Percentiles rank a stretch among this genome's conserved stretches.
These are phyloP conservation scores for Ogataea trehalophila DNA, from an alignment of 805 yeast species.

Conservation along the genomic window DNA sequence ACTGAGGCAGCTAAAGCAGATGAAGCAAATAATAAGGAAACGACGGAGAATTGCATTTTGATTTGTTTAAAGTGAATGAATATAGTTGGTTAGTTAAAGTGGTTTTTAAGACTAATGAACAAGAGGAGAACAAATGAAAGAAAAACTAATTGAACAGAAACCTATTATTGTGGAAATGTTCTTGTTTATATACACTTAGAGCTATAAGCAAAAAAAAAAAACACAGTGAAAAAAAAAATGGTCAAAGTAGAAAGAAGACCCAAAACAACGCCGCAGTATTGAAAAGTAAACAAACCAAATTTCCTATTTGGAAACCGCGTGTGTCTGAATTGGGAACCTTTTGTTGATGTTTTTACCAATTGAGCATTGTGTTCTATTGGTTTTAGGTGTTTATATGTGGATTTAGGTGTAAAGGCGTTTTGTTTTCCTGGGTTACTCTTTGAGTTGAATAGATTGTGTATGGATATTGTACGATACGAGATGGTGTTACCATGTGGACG, in stretches of 20 bases:
- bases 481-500: too few relatives aligned
- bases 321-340: too few relatives aligned
- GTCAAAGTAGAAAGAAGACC: too few relatives aligned
- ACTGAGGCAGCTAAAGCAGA: conserved; percentile 33
- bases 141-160: not conserved
- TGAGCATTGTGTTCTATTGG: too few relatives aligned
- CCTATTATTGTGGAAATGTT: not conserved
- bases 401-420: too few relatives aligned
- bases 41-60: conserved; percentile 45
- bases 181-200: too few relatives aligned
- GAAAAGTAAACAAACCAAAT: not conserved
- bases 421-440: too few relatives aligned
- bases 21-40: conserved; percentile 33
- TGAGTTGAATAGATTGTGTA: too few relatives aligned
- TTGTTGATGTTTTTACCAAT: too few relatives aligned
- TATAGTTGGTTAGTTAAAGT: conserved; percentile 20
- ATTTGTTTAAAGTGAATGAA: conserved; percentile 29
- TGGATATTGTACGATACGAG: too few relatives aligned
- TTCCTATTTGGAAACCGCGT: not conserved
- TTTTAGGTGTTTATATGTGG: too few relatives aligned
- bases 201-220: not conserved
- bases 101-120: not conserved
- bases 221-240: conserved; percentile 1
- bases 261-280: too few relatives aligned
- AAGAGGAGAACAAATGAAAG: not conserved